Conservation (phyloP, 306 rosid genomes). For the Vachellia collinsii region DNA sequence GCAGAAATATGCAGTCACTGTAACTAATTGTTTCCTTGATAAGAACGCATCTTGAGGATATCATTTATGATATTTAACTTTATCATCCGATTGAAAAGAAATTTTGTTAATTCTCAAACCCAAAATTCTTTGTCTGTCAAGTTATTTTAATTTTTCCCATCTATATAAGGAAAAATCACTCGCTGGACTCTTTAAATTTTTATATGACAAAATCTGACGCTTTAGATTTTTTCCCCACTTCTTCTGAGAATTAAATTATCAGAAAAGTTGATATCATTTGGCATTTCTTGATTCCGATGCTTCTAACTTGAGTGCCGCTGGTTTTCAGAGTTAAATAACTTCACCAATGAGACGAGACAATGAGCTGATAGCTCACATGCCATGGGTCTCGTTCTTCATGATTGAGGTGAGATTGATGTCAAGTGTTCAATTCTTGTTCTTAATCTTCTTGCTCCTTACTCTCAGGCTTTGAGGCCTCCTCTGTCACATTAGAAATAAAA, state of each 20-base stretch:
- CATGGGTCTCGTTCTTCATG: neutral
- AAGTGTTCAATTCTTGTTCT: neutral
- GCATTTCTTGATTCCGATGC: neutral
- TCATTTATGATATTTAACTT: neutral
- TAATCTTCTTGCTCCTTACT: neutral
- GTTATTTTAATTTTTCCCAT: neutral
- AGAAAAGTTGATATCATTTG: neutral
- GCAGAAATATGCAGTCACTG: neutral
- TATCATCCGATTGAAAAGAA: neutral
- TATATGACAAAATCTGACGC: neutral
- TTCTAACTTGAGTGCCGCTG: neutral
- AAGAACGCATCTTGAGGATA: conserved; percentile 4
- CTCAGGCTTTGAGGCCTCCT: neutral
- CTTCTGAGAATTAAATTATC: neutral
- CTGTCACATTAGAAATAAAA: neutral
- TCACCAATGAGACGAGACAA: neutral
- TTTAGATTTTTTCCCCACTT: neutral
- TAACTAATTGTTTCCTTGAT: neutral
- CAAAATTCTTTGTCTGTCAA: neutral
- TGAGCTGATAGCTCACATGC: neutral
- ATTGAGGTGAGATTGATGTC: neutral
- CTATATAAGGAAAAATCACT: neutral
- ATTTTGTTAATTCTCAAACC: neutral
- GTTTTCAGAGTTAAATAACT: neutral
- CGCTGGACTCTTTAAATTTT: neutral